Evolutionary conservation across 768 basidiomycete species (phyloP), one percentile per base, ranked within the genome.

Genomic region (Trametes cubensis): DNA sequence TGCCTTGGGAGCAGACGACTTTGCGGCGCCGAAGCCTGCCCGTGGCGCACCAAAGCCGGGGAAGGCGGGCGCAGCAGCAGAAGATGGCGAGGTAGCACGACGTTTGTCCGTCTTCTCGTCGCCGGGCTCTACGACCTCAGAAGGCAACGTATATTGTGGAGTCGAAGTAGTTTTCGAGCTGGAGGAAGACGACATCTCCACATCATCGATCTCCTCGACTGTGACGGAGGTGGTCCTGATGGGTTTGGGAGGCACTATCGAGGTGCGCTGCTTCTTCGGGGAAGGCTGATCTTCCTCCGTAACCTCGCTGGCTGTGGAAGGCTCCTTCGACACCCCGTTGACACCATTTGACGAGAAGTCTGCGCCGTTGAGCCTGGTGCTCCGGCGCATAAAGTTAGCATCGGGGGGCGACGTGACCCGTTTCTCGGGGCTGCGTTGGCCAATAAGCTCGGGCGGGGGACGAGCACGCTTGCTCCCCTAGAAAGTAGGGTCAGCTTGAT

Each of bases 381-480:
- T 69, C 13, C 69, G 66, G 5, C 71, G 66, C 21, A 65, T 62
- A 14, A 55, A 50, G 47, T 39, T 7, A 6, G 23, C 21, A 30
- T 58, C 61, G 34, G 63, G 55, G 20, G 54, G 53, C 5, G 66
- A 57, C 5, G 60, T 60, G 7, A 61, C 48, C 14, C 47, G 57
- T 45, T 65, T 67, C 44, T 63, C 65, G 75, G 83, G 63, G 81
- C 80, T 44, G 57, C 54, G 64, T 13, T 42, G 49, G 10, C 60
- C 60, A 17, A 61, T 48, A 34, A 88, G 69, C 55, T 83, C 78
- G 3, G 80, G 73, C n/a, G 88, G 87, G 5, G 90, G 89, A 42
- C 90, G 83, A 46, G 88, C 84, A 48, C 90, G 86, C 70, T 90
- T 90, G 70, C 86, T 90, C 60, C 90, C 90, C 89, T 91, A 69